Percentiles rank a stretch among this genome's conserved stretches.
phyloP scores from a whole-genome alignment of 108 stramenopile species.

The Nitzschia sp. region DNA sequence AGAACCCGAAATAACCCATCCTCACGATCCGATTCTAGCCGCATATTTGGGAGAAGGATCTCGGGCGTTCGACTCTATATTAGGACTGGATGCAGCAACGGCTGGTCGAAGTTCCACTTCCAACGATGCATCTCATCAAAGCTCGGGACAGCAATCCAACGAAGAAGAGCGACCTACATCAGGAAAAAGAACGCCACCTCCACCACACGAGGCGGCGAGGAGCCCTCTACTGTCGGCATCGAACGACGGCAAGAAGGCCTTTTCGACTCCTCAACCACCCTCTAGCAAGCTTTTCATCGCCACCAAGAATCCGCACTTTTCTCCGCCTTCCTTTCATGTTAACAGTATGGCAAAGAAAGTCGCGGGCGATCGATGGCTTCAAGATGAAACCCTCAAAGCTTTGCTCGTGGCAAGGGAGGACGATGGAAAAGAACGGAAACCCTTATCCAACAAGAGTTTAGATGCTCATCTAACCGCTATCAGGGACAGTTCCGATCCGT shows the following conservation, averaged over 20 bases:
- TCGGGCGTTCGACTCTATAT: neutral
- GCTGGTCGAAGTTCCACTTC: no score
- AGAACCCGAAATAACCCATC: no score
- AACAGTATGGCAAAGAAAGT: neutral
- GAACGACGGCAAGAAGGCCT: neutral
- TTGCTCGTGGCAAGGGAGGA: no score
- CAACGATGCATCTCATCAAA: no score
- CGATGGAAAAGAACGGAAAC: no score
- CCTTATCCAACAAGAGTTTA: neutral
- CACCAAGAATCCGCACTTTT: neutral
- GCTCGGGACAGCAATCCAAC: neutral
- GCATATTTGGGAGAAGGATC: neutral
- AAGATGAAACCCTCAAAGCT: neutral
- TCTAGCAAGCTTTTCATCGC: neutral
- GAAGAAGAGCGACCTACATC: no score
- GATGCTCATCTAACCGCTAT: neutral
- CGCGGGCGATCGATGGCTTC: conserved; percentile 1
- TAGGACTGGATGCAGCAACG: conserved; percentile 1
- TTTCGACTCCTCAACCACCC: neutral
- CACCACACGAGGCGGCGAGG: no score
- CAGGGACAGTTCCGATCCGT: neutral
- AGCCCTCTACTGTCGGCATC: no score
- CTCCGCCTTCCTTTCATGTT: neutral
- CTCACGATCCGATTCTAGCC: neutral
- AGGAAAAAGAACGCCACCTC: no score